Percentiles rank a stretch among this genome's conserved stretches.
Evolutionary conservation across 176 grass and related monocot genomes (phyloP).

Genomic region (Musa schizocarpa): DNA sequence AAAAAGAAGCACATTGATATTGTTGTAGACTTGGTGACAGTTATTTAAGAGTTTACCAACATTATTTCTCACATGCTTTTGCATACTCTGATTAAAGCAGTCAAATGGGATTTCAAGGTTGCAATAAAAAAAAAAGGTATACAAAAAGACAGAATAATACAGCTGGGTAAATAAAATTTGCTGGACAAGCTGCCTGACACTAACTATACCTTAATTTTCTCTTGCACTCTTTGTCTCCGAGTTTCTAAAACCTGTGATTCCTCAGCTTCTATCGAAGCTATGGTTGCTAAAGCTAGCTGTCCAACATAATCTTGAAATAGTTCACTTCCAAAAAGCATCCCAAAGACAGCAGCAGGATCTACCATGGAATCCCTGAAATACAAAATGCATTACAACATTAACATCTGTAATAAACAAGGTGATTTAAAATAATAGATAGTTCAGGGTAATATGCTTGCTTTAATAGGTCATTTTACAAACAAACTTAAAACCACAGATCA

Average conservation of each 20-base stretch:
- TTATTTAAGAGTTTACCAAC: background rate
- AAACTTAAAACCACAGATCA: background rate
- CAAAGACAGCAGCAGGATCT: constrained; percentile 88
- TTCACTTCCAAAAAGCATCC: constrained; percentile 97
- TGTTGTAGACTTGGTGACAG: background rate
- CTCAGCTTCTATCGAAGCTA: constrained; percentile 70
- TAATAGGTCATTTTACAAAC: background rate
- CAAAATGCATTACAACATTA: background rate
- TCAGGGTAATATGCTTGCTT: background rate
- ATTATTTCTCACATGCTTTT: no score
- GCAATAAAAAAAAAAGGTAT: no score
- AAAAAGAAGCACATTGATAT: background rate
- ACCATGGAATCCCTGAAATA: constrained; percentile 74
- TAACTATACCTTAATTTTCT: constrained; percentile 70
- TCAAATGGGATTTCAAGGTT: no score
- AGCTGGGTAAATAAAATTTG: background rate
- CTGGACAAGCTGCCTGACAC: background rate
- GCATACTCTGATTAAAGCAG: no score
- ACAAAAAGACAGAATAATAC: background rate
- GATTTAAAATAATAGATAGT: background rate
- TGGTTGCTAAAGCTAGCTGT: constrained; percentile 79
- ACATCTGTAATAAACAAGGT: background rate
- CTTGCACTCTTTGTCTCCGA: constrained; percentile 56
- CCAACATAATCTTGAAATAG: constrained; percentile 98
- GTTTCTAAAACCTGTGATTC: constrained; percentile 44